phyloP scores from a whole-genome alignment of 2,329 filamentous ascomycete genomes.

The Diaporthe australafricana region DNA sequence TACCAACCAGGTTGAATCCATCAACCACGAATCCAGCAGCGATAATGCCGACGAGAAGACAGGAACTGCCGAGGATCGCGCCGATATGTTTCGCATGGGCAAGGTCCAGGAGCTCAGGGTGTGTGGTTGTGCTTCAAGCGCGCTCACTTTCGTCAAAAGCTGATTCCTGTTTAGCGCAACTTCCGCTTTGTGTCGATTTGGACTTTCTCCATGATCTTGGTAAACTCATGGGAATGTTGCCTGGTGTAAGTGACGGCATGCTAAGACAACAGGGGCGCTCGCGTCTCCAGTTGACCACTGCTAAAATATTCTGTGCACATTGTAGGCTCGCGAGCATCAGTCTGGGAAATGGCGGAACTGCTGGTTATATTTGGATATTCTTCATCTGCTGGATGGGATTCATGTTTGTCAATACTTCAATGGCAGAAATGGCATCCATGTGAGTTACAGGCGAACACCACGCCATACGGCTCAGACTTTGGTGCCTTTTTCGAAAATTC shows the following conservation, averaged over 20 bases:
- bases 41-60: slow-evolving; percentile 6
- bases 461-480: too few species aligned
- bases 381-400: slow-evolving; percentile 60
- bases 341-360: slow-evolving; percentile 62
- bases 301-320: not conserved
- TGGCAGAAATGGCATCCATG: slow-evolving; percentile 57
- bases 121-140: slow-evolving; percentile 34
- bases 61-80: slow-evolving; percentile 46
- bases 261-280: not conserved
- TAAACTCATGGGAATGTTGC: slow-evolving; percentile 65
- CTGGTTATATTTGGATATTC: slow-evolving; percentile 65
- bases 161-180: slow-evolving; percentile 53
- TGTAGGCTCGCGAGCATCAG: slow-evolving; percentile 44
- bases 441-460: slow-evolving; percentile 30
- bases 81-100: slow-evolving; percentile 61
- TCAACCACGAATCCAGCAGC: not conserved
- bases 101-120: slow-evolving; percentile 61
- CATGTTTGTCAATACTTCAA: slow-evolving; percentile 54
- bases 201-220: slow-evolving; percentile 63
- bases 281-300: not conserved
- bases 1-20: not conserved
- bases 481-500: accelerated
- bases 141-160: too few species aligned
- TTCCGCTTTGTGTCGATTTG: slow-evolving; percentile 63
- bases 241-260: slow-evolving; percentile 46